phyloP scores from a whole-genome alignment of 2,329 filamentous ascomycete species.

The Aspergillus sp. region DNA sequence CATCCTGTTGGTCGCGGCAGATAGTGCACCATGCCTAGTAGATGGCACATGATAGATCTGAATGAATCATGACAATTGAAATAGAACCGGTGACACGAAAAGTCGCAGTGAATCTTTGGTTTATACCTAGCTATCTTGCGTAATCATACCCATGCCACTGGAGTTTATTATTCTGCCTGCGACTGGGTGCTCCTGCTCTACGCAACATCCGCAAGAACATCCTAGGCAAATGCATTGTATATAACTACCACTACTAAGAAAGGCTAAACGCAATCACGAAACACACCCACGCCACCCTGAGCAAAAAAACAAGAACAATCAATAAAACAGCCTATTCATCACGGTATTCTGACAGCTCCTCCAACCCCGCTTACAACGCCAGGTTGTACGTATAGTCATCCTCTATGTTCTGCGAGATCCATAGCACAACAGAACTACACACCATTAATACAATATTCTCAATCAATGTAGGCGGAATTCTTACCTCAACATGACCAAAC shows the following conservation, averaged over 20 bases:
- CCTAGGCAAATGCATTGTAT: background rate
- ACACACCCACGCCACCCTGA: conserved; percentile 2
- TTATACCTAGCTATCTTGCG: background rate
- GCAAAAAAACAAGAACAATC: background rate
- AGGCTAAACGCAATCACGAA: conserved; percentile 3
- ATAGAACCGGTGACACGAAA: too few species aligned
- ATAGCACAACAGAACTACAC: conserved; percentile 60
- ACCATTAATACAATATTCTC: conserved; percentile 8
- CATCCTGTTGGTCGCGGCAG: too few species aligned
- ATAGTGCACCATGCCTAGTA: background rate
- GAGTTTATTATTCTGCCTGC: too few species aligned
- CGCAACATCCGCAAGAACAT: background rate
- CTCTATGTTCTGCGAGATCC: conserved; percentile 71
- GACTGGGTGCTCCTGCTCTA: too few species aligned
- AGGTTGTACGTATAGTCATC: conserved; percentile 71
- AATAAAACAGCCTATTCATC: background rate
- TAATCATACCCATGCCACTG: background rate
- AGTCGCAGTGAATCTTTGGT: too few species aligned
- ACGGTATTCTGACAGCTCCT: background rate
- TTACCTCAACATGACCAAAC: conserved; percentile 65
- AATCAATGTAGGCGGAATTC: conserved; percentile 18
- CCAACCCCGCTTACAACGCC: conserved; percentile 48
- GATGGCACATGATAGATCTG: background rate
- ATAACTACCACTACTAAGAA: background rate
- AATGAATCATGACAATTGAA: background rate